Base-by-base conservation (phyloP, 2,329 filamentous ascomycete species). In the Fusarium devonianum region DNA sequence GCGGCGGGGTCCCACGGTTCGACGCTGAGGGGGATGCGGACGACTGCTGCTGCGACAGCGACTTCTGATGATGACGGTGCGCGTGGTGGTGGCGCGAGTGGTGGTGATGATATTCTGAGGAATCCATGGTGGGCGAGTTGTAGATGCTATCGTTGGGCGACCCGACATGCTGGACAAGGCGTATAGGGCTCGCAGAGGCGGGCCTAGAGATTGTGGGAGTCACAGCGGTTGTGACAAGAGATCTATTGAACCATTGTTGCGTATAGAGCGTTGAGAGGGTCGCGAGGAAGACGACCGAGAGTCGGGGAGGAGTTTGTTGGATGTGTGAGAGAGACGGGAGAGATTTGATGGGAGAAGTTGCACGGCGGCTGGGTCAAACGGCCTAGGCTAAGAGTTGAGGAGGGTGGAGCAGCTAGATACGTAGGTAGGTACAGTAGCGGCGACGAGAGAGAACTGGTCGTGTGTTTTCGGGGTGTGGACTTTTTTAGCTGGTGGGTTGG, bases 41-140 rank as follows among this genome's bases (percentile, higher is more conserved):
- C 52, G 64, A 63, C 49, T 65, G 64, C 45, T 66, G 64, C 52
- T 66, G 64, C 44, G 64, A 67, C 18, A 66, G 53, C 46, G 63
- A 66, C 26, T 65, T 66, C 49, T 66, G 61, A 22, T 65, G 62
- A 30, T 58, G 56, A n/a, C 43, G 60, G 44, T 60, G 58, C 32
- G 56, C 43, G 30, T 57, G 55, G 35, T 55, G 58, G 46, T 54
- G 51, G 32, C 63, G 57, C 10, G 59, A 56, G 25, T 60, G 55
- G n/a, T 57, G 48, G 21, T 58, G 48, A 12, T 63, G 57, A 47
- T 65, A 61, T 30, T 67, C 63, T 45, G 64, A 58, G 49, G 64
- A 40, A 53, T 67, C 64, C 64, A 67, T 67, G 55, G 47, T 63
- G 58, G 54, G 48, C 50, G 59, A 60, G 48, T 50, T 62, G 34